A percentile compares a stretch with the other conserved stretches of the same genome.
Conservation (phyloP, 2,329 filamentous ascomycete species). For the Fusarium sp. region DNA sequence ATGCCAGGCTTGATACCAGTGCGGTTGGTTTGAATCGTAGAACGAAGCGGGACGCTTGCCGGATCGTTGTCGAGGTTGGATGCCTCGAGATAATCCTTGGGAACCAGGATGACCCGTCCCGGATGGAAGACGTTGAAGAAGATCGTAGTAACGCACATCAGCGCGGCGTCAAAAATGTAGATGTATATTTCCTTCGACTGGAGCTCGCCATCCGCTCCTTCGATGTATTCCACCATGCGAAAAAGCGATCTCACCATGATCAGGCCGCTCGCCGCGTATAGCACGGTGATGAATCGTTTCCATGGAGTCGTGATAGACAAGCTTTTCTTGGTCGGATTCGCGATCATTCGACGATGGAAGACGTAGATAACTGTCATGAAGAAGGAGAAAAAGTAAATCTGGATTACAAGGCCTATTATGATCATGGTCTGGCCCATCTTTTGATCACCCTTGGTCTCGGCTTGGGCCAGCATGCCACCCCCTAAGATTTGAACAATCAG, state of each 20-base stretch:
- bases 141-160: constrained; percentile 43
- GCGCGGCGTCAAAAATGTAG: constrained; percentile 53
- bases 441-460: neutral
- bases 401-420: neutral
- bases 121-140: neutral
- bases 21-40: neutral
- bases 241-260: constrained; percentile 58
- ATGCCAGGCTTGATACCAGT: too few relatives aligned
- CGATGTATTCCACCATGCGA: constrained; percentile 57
- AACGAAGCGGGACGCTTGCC: neutral
- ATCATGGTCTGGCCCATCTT: constrained; percentile 1
- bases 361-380: neutral
- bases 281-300: constrained; percentile 24
- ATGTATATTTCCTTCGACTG: constrained; percentile 51
- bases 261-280: constrained; percentile 41
- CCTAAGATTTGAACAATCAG: neutral
- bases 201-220: constrained; percentile 46
- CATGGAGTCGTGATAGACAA: neutral
- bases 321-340: neutral
- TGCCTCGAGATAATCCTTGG: neutral
- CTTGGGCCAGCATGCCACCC: neutral
- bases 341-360: neutral
- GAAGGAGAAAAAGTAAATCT: neutral
- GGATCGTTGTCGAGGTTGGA: neutral
- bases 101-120: neutral